These are phyloP conservation scores for Trichoderma atroviride DNA, from an alignment of 2,329 filamentous ascomycete species.

Conservation along the genomic window DNA sequence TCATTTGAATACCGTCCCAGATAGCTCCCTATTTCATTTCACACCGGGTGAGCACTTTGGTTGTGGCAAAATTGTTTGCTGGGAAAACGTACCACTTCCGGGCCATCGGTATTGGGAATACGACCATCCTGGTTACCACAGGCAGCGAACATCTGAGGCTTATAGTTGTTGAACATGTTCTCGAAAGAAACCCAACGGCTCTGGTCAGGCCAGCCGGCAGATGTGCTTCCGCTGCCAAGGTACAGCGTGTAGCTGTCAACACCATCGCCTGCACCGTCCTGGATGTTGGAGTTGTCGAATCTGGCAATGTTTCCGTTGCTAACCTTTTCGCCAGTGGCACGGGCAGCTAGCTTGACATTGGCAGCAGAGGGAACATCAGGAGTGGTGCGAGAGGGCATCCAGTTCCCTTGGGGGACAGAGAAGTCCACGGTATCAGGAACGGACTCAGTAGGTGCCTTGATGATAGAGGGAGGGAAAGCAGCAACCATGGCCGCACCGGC, in stretches of 20 bases:
- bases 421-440: slow-evolving; percentile 21
- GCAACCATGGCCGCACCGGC: slow-evolving; percentile 8
- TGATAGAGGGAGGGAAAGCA: slow-evolving; percentile 12
- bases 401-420: slow-evolving; percentile 10
- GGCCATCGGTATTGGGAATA: slow-evolving; percentile 23
- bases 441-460: neutral
- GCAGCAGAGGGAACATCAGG: neutral
- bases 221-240: slow-evolving; percentile 22
- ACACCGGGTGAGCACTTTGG: neutral
- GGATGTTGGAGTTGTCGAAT: slow-evolving; percentile 24
- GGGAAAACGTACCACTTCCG: slow-evolving; percentile 6
- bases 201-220: slow-evolving; percentile 23
- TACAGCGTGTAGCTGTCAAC: slow-evolving; percentile 36
- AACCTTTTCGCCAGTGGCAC: neutral
- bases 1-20: slow-evolving; percentile 37
- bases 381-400: slow-evolving; percentile 2
- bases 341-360: neutral
- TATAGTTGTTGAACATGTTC: slow-evolving; percentile 33
- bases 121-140: slow-evolving; percentile 19
- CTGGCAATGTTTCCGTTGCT: slow-evolving; percentile 3
- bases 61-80: neutral
- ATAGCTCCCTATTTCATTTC: slow-evolving; percentile 26
- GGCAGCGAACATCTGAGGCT: slow-evolving; percentile 28
- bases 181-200: slow-evolving; percentile 24
- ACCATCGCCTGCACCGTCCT: slow-evolving; percentile 30